phyloP scores from a whole-genome alignment of 1,284 basidiomycete genomes.

The Afroboletus lepidellus region DNA sequence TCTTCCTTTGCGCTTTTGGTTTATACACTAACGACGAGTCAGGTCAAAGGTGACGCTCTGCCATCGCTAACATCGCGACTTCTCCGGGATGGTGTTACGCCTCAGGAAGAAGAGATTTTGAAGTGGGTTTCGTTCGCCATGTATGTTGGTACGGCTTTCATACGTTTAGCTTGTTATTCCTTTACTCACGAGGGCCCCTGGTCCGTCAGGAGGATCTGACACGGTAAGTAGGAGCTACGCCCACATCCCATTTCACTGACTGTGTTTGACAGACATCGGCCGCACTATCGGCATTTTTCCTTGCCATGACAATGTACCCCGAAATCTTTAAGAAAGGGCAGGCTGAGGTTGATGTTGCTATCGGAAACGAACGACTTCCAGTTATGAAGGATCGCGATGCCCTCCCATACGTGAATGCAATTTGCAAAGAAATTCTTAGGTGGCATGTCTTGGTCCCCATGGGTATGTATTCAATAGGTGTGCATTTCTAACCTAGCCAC shows the following conservation, averaged over 20 bases:
- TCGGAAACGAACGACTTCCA: not conserved
- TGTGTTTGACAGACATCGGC: not conserved
- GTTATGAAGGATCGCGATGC: not conserved
- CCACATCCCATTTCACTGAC: too few species aligned
- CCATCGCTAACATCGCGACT: constrained; percentile 37
- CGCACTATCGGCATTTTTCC: not conserved
- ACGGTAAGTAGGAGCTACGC: too few species aligned
- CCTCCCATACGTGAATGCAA: not conserved
- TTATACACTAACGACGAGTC: not conserved
- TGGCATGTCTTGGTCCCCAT: not conserved
- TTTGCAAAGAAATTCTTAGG: not conserved
- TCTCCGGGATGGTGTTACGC: constrained; percentile 5
- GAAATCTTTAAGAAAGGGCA: not conserved
- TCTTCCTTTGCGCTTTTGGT: not conserved
- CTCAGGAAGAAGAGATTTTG: constrained; percentile 15
- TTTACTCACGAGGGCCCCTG: not conserved
- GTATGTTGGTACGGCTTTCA: constrained; percentile 16
- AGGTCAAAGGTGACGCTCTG: constrained; percentile 40
- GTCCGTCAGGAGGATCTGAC: too few species aligned
- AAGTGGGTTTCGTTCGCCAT: constrained; percentile 15
- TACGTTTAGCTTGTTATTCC: too few species aligned
- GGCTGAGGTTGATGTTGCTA: not conserved
- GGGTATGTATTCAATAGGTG: not conserved
- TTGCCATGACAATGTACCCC: not conserved
- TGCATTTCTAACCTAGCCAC: not conserved